Evolutionary conservation across 805 yeast genomes (phyloP).

Genomic region (Hemisphaericaspora nanyangensis): DNA sequence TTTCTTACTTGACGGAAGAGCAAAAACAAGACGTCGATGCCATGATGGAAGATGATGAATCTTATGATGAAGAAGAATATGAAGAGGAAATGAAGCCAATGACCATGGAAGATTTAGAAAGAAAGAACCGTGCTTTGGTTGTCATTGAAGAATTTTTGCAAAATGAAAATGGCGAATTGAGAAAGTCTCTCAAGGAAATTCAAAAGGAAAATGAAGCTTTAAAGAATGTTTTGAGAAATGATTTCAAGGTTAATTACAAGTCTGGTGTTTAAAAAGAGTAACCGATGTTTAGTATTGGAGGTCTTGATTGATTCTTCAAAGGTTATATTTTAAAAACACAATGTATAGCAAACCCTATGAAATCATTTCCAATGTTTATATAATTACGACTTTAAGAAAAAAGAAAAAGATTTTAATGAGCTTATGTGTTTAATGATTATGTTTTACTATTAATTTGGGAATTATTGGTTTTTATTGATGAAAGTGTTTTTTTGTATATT

Average conservation of each 20-base stretch:
- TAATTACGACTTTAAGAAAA: background rate
- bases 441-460: background rate
- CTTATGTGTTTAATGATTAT: background rate
- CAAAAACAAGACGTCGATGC: slow-evolving; percentile 5
- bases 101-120: slow-evolving; percentile 7
- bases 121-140: slow-evolving; percentile 7
- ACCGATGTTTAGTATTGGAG: background rate
- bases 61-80: slow-evolving; percentile 1
- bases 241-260: slow-evolving; percentile 8
- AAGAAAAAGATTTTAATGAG: background rate
- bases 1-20: slow-evolving; percentile 5
- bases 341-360: no score
- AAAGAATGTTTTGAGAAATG: slow-evolving; percentile 8
- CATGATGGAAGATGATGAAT: slow-evolving; percentile 4
- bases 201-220: slow-evolving; percentile 7
- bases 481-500: background rate
- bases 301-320: background rate
- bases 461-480: background rate
- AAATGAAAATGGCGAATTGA: slow-evolving; percentile 6
- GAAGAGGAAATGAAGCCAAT: background rate
- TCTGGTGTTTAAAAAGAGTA: slow-evolving; percentile 2
- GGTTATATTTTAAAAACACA: background rate
- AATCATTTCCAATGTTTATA: no score
- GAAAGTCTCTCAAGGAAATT: slow-evolving; percentile 4
- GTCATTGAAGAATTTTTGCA: slow-evolving; percentile 8